Evolutionary conservation across 371 early-diverging fungal species (phyloP), one percentile per base, ranked within the genome.

Genomic region (Chytridium lagenaria): DNA sequence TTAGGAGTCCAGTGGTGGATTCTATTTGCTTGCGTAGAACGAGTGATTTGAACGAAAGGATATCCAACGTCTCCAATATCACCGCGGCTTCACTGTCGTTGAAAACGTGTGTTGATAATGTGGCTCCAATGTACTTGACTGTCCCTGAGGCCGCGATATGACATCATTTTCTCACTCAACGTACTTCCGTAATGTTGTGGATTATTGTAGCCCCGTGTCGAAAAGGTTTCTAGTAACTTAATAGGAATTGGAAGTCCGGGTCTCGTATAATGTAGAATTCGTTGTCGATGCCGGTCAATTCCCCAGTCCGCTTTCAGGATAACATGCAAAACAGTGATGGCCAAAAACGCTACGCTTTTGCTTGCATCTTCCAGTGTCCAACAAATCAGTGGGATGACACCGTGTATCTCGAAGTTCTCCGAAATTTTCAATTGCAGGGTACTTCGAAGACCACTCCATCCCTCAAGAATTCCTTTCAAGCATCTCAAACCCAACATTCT

Each of bases 401-500:
- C 19, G 44, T 44, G 19, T 44, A 7, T 44, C 7, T 44, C 12
- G n/a, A n/a, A n/a, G n/a, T n/a, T n/a, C n/a, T n/a, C n/a, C n/a
- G n/a, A n/a, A n/a, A n/a, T n/a, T n/a, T n/a, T n/a, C n/a, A n/a
- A n/a, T n/a, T n/a, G n/a, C n/a, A n/a, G n/a, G n/a, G n/a, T n/a
- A n/a, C n/a, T n/a, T n/a, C n/a, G n/a, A n/a, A n/a, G n/a, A n/a
- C n/a, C n/a, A 12, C 44, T 19, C 44, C 44, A 44, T 7, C 44
- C 12, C 44, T 44, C 44, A 7, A 19, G 19, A 44, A 44, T 44
- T 12, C 44, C 44, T 12, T 44, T 7, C 19, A 55, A 30, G 23
- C 30, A 55, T 55, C 57, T 55, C 23, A 55, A 55, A 26, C 57
- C 26, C 57, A 55, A 55, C 22, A 55, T 55, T 10, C 26, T 19